Evolutionary conservation across 2,329 filamentous ascomycete species (phyloP).

Genomic region (Ophiostoma montium): DNA sequence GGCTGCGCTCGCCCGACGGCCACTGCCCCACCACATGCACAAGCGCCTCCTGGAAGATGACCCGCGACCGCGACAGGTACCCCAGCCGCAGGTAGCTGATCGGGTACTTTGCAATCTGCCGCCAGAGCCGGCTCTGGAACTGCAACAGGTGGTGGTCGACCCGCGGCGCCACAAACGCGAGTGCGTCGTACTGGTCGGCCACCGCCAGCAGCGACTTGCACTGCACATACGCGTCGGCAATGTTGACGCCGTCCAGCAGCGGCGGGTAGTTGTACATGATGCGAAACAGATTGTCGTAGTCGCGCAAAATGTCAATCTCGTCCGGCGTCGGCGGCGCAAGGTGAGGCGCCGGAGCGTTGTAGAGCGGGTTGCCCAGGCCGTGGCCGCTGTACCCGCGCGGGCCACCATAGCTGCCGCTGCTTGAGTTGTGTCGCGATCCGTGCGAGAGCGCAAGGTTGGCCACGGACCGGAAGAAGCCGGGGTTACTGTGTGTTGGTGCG

Average conservation of each 20-base stretch:
- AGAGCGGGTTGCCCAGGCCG: slow-evolving; percentile 13
- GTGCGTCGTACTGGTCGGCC: slow-evolving; percentile 89
- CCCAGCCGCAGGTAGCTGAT: slow-evolving; percentile 83
- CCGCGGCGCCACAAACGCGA: slow-evolving; percentile 73
- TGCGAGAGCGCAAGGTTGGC: slow-evolving; percentile 53
- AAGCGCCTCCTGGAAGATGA: slow-evolving; percentile 75
- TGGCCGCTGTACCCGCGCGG: slow-evolving; percentile 15
- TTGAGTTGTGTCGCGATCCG: slow-evolving; percentile 22
- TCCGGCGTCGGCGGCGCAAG: slow-evolving; percentile 36
- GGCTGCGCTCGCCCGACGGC: slow-evolving; percentile 65
- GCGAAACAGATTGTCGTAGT: slow-evolving; percentile 92
- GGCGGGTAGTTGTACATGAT: slow-evolving; percentile 93
- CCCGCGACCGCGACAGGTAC: slow-evolving; percentile 68
- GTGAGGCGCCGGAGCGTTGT: slow-evolving; percentile 10
- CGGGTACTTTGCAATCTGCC: slow-evolving; percentile 92
- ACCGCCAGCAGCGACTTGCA: slow-evolving; percentile 80
- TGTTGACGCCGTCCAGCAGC: slow-evolving; percentile 68
- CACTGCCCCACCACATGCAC: slow-evolving; percentile 93
- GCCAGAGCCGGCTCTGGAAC: slow-evolving; percentile 83
- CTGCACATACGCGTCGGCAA: slow-evolving; percentile 83
- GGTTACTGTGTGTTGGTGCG: slow-evolving; percentile 9
- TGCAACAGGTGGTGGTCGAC: slow-evolving; percentile 89
- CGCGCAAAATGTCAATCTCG: slow-evolving; percentile 65
- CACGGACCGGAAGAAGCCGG: slow-evolving; percentile 73
- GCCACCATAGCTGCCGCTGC: slow-evolving; percentile 25